Percentiles rank a stretch among this genome's conserved stretches.
Conservation (phyloP, 805 yeast genomes). For the Kluyveromyces lactis region DNA sequence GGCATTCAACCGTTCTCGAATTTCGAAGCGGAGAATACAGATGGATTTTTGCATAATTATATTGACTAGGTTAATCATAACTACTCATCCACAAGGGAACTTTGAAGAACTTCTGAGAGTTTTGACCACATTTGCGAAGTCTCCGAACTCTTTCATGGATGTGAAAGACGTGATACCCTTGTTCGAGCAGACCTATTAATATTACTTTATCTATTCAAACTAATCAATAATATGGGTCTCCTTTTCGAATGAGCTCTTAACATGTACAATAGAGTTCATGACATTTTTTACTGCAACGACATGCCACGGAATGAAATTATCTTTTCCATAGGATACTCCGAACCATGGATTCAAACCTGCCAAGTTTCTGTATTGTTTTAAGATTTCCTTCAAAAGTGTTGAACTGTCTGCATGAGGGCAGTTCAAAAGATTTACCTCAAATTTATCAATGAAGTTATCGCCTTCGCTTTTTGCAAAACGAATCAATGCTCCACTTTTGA, state of each 20-base stretch:
- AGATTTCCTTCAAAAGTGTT: conserved; percentile 44
- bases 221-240: conserved; percentile 2
- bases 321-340: conserved; percentile 27
- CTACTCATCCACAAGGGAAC: background rate
- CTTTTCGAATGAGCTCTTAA: conserved; percentile 22
- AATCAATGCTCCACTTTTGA: conserved; percentile 60
- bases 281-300: conserved; percentile 57
- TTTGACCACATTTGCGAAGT: background rate
- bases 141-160: background rate
- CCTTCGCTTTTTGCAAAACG: conserved; percentile 26
- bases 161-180: background rate
- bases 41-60: background rate
- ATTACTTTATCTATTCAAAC: background rate
- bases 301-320: conserved; percentile 62
- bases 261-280: conserved; percentile 50
- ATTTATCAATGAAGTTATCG: conserved; percentile 29
- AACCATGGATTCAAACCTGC: conserved; percentile 34
- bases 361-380: conserved; percentile 55
- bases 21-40: background rate
- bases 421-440: conserved; percentile 62
- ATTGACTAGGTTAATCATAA: background rate
- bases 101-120: background rate
- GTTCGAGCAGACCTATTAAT: background rate
- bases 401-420: conserved; percentile 63
- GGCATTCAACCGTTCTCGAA: background rate